Percentiles rank a stretch among this genome's conserved stretches.
Conservation (phyloP, 805 yeast genomes). For the Lachancea sp. region DNA sequence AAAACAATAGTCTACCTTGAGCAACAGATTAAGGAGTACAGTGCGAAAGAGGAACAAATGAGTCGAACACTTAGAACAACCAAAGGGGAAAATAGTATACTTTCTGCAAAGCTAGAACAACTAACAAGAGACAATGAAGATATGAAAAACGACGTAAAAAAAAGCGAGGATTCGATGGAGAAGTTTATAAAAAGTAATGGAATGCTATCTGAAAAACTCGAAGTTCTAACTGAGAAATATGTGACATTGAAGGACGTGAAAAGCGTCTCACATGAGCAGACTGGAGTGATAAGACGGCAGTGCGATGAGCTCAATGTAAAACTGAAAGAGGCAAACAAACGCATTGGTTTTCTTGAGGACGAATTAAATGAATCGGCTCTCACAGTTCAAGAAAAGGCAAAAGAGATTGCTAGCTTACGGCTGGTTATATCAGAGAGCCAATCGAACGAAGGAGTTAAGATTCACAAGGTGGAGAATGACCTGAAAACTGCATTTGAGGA, state of each 20-base stretch:
- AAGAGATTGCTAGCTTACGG: slow-evolving; percentile 71
- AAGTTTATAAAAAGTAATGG: slow-evolving; percentile 37
- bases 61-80: slow-evolving; percentile 27
- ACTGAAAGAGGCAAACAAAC: slow-evolving; percentile 54
- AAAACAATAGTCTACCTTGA: slow-evolving; percentile 36
- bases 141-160: slow-evolving; percentile 35
- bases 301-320: slow-evolving; percentile 67
- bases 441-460: slow-evolving; percentile 43
- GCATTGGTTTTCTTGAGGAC: slow-evolving; percentile 65
- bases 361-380: slow-evolving; percentile 72
- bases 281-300: slow-evolving; percentile 52
- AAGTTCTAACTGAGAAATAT: slow-evolving; percentile 35
- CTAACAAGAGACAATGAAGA: slow-evolving; percentile 36
- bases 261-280: slow-evolving; percentile 38
- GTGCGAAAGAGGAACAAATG: slow-evolving; percentile 22
- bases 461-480: slow-evolving; percentile 51
- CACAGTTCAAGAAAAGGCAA: slow-evolving; percentile 68
- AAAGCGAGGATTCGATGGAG: slow-evolving; percentile 34
- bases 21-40: slow-evolving; percentile 37
- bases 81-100: slow-evolving; percentile 30
- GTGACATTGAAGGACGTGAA: slow-evolving; percentile 35
- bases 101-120: slow-evolving; percentile 27
- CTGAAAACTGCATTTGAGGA: slow-evolving; percentile 52
- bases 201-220: slow-evolving; percentile 36
- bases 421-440: slow-evolving; percentile 64